phyloP scores from a whole-genome alignment of 495 filamentous ascomycete species.

The Hypomontagnella monticulosa region DNA sequence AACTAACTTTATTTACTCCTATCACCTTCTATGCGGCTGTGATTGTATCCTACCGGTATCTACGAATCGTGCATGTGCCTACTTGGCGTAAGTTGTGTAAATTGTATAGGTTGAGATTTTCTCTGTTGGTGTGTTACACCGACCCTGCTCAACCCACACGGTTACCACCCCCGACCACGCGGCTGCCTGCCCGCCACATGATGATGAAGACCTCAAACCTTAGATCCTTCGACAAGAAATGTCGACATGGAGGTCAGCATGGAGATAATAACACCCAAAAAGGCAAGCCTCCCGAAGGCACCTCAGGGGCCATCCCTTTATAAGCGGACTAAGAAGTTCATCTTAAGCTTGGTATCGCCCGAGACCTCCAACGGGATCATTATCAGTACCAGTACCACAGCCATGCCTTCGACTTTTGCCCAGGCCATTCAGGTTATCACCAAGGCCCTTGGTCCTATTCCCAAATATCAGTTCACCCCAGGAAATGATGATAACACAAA shows the following conservation, averaged over 20 bases:
- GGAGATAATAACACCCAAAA: constrained; percentile 3
- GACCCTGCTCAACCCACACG: background rate
- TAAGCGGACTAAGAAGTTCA: constrained; percentile 2
- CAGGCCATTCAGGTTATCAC: constrained; percentile 39
- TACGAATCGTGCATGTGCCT: no score
- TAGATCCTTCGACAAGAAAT: background rate
- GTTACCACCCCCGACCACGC: background rate
- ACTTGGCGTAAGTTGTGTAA: no score
- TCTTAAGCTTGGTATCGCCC: background rate
- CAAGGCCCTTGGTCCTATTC: constrained; percentile 42
- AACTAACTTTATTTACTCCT: background rate
- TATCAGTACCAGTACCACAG: background rate
- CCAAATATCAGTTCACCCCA: constrained; percentile 44
- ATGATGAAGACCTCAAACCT: constrained; percentile 8
- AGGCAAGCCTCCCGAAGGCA: background rate
- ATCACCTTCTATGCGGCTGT: background rate
- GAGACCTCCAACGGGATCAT: background rate
- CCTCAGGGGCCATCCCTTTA: background rate
- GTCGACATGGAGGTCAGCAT: constrained; percentile 6
- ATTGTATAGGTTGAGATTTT: background rate
- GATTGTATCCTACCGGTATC: background rate
- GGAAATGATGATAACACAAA: constrained; percentile 41
- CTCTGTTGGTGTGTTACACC: constrained; percentile 19
- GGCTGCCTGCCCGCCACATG: constrained; percentile 14
- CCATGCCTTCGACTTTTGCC: constrained; percentile 30